phyloP scores from a whole-genome alignment of 257 asterid species.

The Solanum bukasovii region DNA sequence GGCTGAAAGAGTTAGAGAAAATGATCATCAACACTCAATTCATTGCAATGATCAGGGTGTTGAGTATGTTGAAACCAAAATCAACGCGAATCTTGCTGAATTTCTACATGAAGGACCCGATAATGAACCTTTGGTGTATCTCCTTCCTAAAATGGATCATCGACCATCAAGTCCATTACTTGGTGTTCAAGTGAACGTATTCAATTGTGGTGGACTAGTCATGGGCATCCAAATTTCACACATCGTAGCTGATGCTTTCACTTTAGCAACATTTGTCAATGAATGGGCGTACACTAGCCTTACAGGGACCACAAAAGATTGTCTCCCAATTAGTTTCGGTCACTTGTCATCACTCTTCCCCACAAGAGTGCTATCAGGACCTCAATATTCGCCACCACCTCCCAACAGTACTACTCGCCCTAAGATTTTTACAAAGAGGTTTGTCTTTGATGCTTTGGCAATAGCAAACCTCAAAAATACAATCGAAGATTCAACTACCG shows the following conservation, averaged over 20 bases:
- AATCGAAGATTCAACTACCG: neutral
- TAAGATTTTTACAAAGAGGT: neutral
- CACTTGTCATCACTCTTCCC: neutral
- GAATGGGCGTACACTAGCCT: slow-evolving; percentile 13
- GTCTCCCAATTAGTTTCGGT: too few species aligned
- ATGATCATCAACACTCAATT: neutral
- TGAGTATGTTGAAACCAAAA: neutral
- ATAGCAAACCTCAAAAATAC: too few species aligned
- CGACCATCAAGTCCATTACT: neutral
- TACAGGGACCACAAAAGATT: neutral
- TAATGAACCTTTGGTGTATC: neutral
- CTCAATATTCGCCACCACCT: neutral
- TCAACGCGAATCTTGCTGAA: neutral
- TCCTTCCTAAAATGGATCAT: slow-evolving; percentile 5
- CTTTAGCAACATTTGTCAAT: slow-evolving; percentile 7
- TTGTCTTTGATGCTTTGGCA: too few species aligned
- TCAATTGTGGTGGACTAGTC: slow-evolving; percentile 24
- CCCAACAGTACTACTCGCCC: too few species aligned
- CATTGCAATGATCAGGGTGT: neutral
- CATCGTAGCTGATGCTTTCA: slow-evolving; percentile 5
- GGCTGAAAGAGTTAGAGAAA: neutral
- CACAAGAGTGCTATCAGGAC: neutral
- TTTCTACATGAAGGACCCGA: neutral
- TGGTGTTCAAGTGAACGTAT: neutral
- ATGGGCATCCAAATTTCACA: slow-evolving; percentile 12